Evolutionary conservation across 257 asterid genomes (phyloP), one percentile per base, ranked within the genome.

Genomic region (Ilex aquifolium): DNA sequence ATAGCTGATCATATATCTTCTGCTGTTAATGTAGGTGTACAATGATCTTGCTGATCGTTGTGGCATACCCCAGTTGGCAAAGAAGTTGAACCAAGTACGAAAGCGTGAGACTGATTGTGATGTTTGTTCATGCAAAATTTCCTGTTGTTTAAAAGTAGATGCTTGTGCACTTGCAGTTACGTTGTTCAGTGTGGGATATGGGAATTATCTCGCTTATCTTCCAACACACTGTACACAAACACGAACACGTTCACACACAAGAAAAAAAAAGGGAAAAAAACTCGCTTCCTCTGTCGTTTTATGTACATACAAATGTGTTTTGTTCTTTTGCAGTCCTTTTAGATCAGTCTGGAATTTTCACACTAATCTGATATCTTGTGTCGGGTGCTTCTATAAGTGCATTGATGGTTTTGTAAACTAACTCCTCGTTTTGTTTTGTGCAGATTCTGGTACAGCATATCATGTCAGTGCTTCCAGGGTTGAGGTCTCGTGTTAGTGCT

Each of bases 21-120:
- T 49, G 64, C 51, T 58, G 74, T 64, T 54, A 64, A 44, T 72
- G 56, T 69, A 93, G 99, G 96, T 87, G 15, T 93, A 93, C 72
- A 84, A 72, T 62, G 97, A 90, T 70, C 76, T 93, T 72, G 91
- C 95, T 44, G 99, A 90, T 69, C 92, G 91, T 29, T 93, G 99
- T 75, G 97, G 99, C 31, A 77, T 87, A 56, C 94, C 95, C 74
- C 96, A 93, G 81, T 70, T 93, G 88, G 97, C 97, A 66, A 93
- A 85, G 88, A 93, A 90, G 82, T 81, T 93, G 91, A 93, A 93
- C 80, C 96, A 93, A 97, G 97, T 83, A 63, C 54, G 52, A 12
- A 36, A 56, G 40, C 55, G 60, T 59, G 54, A 54, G 63, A 44
- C 36, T 17, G 57, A 64, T 59, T 36, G 42, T 36, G 42, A 36